These are phyloP conservation scores for Phyllosticta paracitricarpa DNA, from an alignment of 2,329 filamentous ascomycete species.

Conservation along the genomic window DNA sequence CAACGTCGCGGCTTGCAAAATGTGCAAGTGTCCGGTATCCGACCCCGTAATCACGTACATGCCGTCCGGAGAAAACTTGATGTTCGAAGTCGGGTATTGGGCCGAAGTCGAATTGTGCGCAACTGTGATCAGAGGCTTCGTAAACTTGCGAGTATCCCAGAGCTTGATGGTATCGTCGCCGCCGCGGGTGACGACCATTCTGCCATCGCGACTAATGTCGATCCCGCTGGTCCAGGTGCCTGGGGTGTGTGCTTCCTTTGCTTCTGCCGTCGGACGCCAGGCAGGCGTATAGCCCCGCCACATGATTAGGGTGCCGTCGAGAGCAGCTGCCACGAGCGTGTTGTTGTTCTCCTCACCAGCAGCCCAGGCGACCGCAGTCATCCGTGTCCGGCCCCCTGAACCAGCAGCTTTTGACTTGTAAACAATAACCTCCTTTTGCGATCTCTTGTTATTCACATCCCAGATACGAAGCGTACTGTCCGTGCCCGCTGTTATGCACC, in stretches of 20 bases:
- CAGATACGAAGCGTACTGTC: constrained; percentile 95
- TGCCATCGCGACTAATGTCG: constrained; percentile 82
- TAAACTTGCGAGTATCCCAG: constrained; percentile 96
- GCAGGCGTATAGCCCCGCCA: constrained; percentile 86
- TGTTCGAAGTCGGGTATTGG: constrained; percentile 75
- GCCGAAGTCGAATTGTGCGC: constrained; percentile 73
- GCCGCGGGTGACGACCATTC: constrained; percentile 81
- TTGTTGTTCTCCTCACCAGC: constrained; percentile 66
- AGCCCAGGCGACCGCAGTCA: constrained; percentile 89
- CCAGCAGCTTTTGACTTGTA: constrained; percentile 90
- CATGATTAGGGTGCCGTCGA: constrained; percentile 86
- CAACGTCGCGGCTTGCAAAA: constrained; percentile 86
- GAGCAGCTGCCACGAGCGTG: constrained; percentile 67
- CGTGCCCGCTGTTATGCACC: constrained; percentile 83
- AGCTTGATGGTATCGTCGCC: constrained; percentile 90
- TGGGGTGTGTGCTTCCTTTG: constrained; percentile 69
- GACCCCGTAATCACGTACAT: constrained; percentile 85
- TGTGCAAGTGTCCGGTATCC: constrained; percentile 73
- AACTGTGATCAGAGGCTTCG: constrained; percentile 70
- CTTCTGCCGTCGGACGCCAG: constrained; percentile 69
- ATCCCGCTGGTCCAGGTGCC: constrained; percentile 88
- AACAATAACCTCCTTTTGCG: constrained; percentile 87
- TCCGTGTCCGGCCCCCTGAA: constrained; percentile 79
- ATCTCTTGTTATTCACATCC: constrained; percentile 85
- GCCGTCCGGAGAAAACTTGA: constrained; percentile 77